Evolutionary conservation across 2,329 filamentous ascomycete species (phyloP), one percentile per base, ranked within the genome.

Genomic region (Cordyceps militaris): DNA sequence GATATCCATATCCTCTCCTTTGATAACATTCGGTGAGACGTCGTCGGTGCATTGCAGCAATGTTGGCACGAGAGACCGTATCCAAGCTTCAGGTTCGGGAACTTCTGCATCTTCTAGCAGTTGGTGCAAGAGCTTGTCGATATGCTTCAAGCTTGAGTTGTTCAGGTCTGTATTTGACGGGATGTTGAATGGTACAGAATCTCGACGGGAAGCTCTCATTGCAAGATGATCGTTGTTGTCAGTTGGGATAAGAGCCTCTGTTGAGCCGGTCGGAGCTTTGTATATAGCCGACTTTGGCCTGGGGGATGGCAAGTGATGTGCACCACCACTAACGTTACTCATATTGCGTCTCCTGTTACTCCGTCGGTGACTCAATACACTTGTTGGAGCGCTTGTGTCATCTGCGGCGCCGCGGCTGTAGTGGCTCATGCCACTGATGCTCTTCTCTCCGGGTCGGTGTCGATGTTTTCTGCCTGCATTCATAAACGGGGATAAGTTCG

Each of bases 1-100:
- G 60, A 99, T 94, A 69, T 99, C 94, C 79, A 99, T 97, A 67
- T 94, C 89, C 70, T 99, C 94, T 28, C 91, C 92, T 57, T 84
- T 83, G 58, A 91, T 87, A 46, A 97, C 89, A 69, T 97, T 89
- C 1, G 94, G 94, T 61, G 95, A 88, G 3, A 99, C 92, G 67
- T 97, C 94, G 63, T 97, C 91, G 0, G 93, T 95, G 62, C 92
- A 94, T 64, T 88, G 88, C 23, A 97, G 78, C 21, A 99, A 79
- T 54, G 99, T 95, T 0, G 94, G 94, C 52, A 97, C 81, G 13
- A 99, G 77, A 0, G 93, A 91, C 63, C 86, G 92, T 68, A 97
- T 89, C 94, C 94, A 99, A 28, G 87, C 87, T 2, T 82, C 76
- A 1, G 84, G 78, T 64, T 89, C 87, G 13, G 87, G 81, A 24